Evolutionary conservation across 176 grass and related monocot genomes (phyloP).

Genomic region (Oryza meyeriana): DNA sequence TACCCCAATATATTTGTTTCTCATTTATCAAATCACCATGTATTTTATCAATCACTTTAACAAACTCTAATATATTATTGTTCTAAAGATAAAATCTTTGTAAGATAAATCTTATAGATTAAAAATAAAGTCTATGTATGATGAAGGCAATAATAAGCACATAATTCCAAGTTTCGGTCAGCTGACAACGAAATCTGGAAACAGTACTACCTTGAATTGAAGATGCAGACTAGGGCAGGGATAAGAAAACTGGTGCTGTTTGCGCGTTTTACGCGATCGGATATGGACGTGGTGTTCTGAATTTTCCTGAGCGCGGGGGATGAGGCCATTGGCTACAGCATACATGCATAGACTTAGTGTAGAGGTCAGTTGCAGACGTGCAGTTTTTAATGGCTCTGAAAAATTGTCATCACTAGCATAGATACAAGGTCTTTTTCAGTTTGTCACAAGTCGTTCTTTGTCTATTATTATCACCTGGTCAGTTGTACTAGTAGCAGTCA

Average conservation of each 20-base stretch:
- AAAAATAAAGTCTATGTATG: too few relatives aligned
- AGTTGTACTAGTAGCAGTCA: not conserved
- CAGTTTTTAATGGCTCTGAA: not conserved
- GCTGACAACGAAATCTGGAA: not conserved
- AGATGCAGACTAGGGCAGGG: not conserved
- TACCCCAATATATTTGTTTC: too few relatives aligned
- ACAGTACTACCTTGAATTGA: not conserved
- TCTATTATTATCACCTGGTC: not conserved
- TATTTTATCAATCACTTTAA: too few relatives aligned
- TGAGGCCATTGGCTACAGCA: not conserved
- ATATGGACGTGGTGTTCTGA: not conserved
- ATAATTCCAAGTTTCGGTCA: not conserved
- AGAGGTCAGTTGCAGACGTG: not conserved
- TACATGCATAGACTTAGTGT: not conserved
- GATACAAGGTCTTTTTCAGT: not conserved
- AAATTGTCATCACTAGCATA: not conserved
- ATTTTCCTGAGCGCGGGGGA: not conserved
- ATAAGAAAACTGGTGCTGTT: not conserved
- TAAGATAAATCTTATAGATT: too few relatives aligned
- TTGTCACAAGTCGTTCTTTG: not conserved
- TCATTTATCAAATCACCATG: too few relatives aligned
- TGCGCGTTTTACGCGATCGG: not conserved
- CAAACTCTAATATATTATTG: too few relatives aligned
- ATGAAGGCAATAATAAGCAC: too few relatives aligned
- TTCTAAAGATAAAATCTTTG: too few relatives aligned